A percentile compares a stretch with the other conserved stretches of the same genome.
phyloP scores from a whole-genome alignment of 1,284 basidiomycete species.

The Hemileia vastatrix region DNA sequence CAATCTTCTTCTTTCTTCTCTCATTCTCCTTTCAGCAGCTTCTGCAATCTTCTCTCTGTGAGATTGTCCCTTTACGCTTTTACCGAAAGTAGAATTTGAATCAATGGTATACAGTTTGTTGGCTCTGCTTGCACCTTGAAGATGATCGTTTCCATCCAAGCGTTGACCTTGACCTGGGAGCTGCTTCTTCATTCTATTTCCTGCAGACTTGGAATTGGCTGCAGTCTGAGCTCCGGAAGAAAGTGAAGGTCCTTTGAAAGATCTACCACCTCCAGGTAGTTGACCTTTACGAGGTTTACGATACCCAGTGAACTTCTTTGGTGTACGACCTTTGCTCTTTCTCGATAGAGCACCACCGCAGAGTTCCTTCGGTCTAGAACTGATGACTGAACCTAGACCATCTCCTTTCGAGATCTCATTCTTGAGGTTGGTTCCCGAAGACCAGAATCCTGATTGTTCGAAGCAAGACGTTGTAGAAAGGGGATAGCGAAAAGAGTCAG shows the following conservation, averaged over 20 bases:
- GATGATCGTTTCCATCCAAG: slow-evolving; percentile 30
- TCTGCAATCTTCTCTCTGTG: slow-evolving; percentile 29
- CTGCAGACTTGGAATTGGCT: slow-evolving; percentile 26
- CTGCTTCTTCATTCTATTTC: slow-evolving; percentile 20
- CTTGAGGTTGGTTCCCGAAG: slow-evolving; percentile 28
- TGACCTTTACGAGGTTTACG: slow-evolving; percentile 16
- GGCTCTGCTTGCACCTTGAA: slow-evolving; percentile 27
- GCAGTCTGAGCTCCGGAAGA: slow-evolving; percentile 35
- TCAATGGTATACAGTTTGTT: slow-evolving; percentile 29
- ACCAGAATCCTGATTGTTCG: slow-evolving; percentile 28
- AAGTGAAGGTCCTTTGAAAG: slow-evolving; percentile 29
- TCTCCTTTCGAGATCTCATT: slow-evolving; percentile 28
- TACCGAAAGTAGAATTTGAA: slow-evolving; percentile 34
- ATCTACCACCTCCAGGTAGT: slow-evolving; percentile 20
- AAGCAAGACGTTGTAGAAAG: not conserved
- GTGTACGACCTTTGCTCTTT: not conserved
- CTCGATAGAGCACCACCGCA: slow-evolving; percentile 30
- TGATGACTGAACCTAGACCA: slow-evolving; percentile 25
- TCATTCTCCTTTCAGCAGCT: slow-evolving; percentile 25
- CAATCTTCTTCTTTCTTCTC: too few species aligned
- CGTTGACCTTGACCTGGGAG: slow-evolving; percentile 29
- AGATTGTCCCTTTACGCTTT: slow-evolving; percentile 25
- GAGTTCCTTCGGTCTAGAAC: slow-evolving; percentile 30
- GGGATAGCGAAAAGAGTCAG: too few species aligned
- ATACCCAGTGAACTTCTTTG: not conserved